Evolutionary conservation across 768 basidiomycete species (phyloP).

Genomic region (Boletus patriciae): DNA sequence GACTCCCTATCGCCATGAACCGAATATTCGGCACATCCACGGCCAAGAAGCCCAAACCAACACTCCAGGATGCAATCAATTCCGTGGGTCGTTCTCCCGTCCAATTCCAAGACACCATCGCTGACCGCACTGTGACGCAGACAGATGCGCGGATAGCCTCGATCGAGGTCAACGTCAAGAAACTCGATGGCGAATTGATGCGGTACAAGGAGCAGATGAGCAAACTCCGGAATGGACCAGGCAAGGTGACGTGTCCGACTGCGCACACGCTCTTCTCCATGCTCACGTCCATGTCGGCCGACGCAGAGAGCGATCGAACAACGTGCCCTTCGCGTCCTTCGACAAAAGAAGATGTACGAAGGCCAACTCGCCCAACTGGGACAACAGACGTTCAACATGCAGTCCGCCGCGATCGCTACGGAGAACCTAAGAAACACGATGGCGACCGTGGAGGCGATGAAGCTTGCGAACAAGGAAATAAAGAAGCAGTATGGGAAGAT

Average conservation of each 20-base stretch:
- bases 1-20: constrained; percentile 55
- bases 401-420: constrained; percentile 92
- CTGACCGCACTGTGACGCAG: constrained; percentile 39
- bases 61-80: constrained; percentile 89
- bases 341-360: constrained; percentile 97
- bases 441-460: constrained; percentile 98
- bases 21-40: constrained; percentile 78
- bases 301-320: constrained; percentile 85
- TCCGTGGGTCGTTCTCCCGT: constrained; percentile 52
- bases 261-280: not conserved
- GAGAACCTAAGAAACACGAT: constrained; percentile 98
- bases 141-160: constrained; percentile 84
- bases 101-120: not conserved
- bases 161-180: constrained; percentile 96
- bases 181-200: constrained; percentile 89
- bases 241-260: constrained; percentile 65
- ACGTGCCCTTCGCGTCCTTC: constrained; percentile 88
- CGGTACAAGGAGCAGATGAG: constrained; percentile 96
- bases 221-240: constrained; percentile 89
- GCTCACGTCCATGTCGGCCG: not conserved
- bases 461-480: constrained; percentile 93
- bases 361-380: constrained; percentile 84
- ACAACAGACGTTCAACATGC: constrained; percentile 99
- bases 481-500: constrained; percentile 97
- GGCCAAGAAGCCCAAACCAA: constrained; percentile 81